Percentiles rank a stretch among this genome's conserved stretches.
Conservation (phyloP, 176 grass and related monocot species). For the Zea luxurians region DNA sequence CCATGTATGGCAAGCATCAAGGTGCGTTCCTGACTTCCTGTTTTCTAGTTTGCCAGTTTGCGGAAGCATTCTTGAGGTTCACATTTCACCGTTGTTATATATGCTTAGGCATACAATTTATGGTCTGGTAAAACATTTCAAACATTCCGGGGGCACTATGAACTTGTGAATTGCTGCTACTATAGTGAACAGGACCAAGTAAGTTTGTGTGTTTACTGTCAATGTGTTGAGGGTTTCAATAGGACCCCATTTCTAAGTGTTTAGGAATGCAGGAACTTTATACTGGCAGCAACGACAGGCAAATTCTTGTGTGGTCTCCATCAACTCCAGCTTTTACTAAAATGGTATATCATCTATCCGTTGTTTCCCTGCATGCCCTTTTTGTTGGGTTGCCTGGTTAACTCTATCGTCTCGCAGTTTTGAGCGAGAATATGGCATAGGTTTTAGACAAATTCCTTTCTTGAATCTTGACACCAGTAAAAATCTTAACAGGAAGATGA, state of each 20-base stretch:
- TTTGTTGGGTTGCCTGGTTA: constrained; percentile 16
- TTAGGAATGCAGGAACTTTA: constrained; percentile 71
- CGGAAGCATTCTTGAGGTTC: constrained; percentile 19
- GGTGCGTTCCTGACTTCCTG: constrained; percentile 45
- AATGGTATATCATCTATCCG: constrained; percentile 54
- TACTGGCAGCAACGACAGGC: constrained; percentile 92
- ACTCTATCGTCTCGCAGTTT: not conserved
- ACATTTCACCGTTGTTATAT: constrained; percentile 17
- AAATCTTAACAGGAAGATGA: constrained; percentile 58
- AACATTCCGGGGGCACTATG: constrained; percentile 82
- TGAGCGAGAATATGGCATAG: not conserved
- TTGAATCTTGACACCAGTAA: not conserved
- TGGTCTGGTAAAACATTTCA: constrained; percentile 64
- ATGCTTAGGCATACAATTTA: constrained; percentile 71
- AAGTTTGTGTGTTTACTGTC: constrained; percentile 28
- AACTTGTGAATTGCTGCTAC: constrained; percentile 86
- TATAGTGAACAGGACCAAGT: constrained; percentile 74
- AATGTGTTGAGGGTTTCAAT: not conserved
- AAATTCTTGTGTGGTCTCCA: constrained; percentile 97
- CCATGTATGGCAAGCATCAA: constrained; percentile 90
- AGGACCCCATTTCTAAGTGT: constrained; percentile 38
- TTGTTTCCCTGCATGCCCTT: not conserved
- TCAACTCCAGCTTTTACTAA: constrained; percentile 56
- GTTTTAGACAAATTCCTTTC: not conserved
- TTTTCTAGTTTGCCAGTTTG: constrained; percentile 11